These are phyloP conservation scores for Evansstolkia leycettana DNA, from an alignment of 495 filamentous ascomycete species.

Conservation along the genomic window DNA sequence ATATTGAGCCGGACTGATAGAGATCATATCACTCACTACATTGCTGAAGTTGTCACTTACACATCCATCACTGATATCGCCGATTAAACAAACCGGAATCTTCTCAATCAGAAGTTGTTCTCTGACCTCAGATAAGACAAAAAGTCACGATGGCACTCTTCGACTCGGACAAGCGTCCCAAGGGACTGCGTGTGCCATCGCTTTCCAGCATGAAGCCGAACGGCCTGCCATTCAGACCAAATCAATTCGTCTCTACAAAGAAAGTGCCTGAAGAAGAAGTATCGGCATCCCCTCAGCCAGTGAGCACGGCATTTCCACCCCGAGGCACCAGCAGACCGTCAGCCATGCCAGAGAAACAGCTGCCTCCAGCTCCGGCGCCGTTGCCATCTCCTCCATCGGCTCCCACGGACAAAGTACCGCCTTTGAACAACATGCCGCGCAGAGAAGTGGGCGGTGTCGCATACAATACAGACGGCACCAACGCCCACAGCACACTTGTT, in stretches of 20 bases:
- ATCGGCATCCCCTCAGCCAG: not conserved
- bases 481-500: not conserved
- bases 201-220: slow-evolving; percentile 1
- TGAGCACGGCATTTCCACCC: not conserved
- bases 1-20: too few species aligned
- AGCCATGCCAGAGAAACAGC: slow-evolving; percentile 16
- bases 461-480: too few species aligned
- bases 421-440: too few species aligned
- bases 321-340: not conserved
- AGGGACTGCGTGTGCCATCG: slow-evolving; percentile 27
- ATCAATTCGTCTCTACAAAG: too few species aligned
- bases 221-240: not conserved
- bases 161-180: slow-evolving; percentile 28
- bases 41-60: too few species aligned
- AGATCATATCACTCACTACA: too few species aligned
- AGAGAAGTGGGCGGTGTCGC: too few species aligned
- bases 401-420: too few species aligned
- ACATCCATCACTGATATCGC: too few species aligned
- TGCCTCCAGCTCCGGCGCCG: slow-evolving; percentile 20
- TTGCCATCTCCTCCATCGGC: slow-evolving; percentile 4
- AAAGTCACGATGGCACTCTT: slow-evolving; percentile 26
- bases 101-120: too few species aligned
- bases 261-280: not conserved
- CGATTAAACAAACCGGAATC: too few species aligned
- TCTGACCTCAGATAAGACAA: too few species aligned